phyloP scores from a whole-genome alignment of 768 basidiomycete species.

The Solioccasus polychromus region DNA sequence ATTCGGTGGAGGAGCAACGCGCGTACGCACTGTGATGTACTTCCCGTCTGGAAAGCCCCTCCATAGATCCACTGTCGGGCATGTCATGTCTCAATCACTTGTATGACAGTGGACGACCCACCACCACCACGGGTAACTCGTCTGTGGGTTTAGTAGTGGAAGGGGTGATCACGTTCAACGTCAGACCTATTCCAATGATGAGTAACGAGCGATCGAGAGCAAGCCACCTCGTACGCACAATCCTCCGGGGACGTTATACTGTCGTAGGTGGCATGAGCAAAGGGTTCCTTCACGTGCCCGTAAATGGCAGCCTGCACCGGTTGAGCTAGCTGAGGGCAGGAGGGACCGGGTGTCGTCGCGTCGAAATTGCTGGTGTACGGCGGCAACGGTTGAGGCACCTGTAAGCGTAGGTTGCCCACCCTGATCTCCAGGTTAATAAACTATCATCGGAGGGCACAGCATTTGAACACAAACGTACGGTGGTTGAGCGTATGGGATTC shows the following conservation, averaged over 20 bases:
- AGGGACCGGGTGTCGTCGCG: not conserved
- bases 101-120: conserved; percentile 25
- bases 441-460: too few relatives aligned
- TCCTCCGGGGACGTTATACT: conserved; percentile 40
- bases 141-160: conserved; percentile 35
- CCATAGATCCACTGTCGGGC: conserved; percentile 33
- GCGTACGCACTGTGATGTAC: conserved; percentile 12
- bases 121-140: conserved; percentile 53
- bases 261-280: too few relatives aligned
- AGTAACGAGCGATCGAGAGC: not conserved
- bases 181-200: conserved; percentile 37
- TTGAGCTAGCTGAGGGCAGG: conserved; percentile 10
- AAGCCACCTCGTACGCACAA: conserved; percentile 39
- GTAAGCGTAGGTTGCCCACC: not conserved
- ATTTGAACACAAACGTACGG: not conserved
- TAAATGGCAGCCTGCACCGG: conserved; percentile 18
- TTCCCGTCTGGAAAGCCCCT: conserved; percentile 35
- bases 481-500: not conserved
- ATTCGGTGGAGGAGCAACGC: too few relatives aligned
- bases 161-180: conserved; percentile 51
- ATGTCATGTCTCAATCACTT: not conserved
- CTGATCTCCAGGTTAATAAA: not conserved
- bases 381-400: not conserved
- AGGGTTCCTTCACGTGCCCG: too few relatives aligned
- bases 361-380: not conserved